A percentile compares a stretch with the other conserved stretches of the same genome.
Conservation (phyloP, 1,284 basidiomycete species). For the Ceratobasidium sp. region DNA sequence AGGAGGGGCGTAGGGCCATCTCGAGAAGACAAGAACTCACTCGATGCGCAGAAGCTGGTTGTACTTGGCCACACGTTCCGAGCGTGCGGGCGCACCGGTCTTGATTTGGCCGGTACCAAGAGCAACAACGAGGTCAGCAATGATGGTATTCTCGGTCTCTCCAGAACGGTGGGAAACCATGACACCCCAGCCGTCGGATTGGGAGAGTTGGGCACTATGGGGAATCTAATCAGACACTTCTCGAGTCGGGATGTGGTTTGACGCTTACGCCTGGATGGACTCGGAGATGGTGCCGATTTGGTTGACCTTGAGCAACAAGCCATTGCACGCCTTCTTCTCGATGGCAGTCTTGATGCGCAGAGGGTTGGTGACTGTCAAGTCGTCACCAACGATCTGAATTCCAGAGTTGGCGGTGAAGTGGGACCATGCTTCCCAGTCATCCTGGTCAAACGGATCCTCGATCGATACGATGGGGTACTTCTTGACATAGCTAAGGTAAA, state of each 20-base stretch:
- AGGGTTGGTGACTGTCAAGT: constrained; percentile 98
- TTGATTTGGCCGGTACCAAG: constrained; percentile 96
- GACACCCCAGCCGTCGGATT: constrained; percentile 97
- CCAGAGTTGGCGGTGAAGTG: constrained; percentile 80
- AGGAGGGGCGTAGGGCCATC: background rate
- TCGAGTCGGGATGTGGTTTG: background rate
- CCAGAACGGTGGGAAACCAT: constrained; percentile 99
- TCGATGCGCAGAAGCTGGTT: constrained; percentile 89
- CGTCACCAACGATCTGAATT: constrained; percentile 96
- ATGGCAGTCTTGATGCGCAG: constrained; percentile 98
- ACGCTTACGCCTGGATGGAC: constrained; percentile 87
- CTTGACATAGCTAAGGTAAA: constrained; percentile 85
- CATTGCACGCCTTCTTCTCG: constrained; percentile 99
- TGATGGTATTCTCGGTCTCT: constrained; percentile 95
- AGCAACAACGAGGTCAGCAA: constrained; percentile 94
- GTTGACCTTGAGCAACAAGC: constrained; percentile 97
- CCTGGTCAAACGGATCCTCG: constrained; percentile 99
- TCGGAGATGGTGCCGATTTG: constrained; percentile 99
- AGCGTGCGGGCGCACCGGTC: constrained; percentile 93
- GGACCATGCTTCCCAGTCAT: constrained; percentile 98
- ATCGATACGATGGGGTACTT: constrained; percentile 97
- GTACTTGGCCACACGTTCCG: constrained; percentile 92
- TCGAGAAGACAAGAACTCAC: constrained; percentile 56
- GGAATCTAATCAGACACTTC: background rate
- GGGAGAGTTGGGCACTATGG: constrained; percentile 86